phyloP scores from a whole-genome alignment of 2,329 filamentous ascomycete genomes.

The Colletotrichum scovillei region DNA sequence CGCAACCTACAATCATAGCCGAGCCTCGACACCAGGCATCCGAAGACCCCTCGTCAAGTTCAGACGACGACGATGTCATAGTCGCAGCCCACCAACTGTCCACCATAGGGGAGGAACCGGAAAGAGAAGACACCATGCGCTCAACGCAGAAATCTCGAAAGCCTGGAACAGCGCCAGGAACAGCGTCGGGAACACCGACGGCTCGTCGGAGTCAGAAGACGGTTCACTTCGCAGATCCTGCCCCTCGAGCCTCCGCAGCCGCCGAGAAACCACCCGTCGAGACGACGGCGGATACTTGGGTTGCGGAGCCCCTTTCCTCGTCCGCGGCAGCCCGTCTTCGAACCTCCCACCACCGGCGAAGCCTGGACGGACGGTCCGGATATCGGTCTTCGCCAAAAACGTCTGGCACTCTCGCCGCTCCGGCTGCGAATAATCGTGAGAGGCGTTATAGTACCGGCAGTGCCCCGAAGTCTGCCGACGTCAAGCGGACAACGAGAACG shows the following conservation, averaged over 20 bases:
- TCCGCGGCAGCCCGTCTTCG: conserved; percentile 4
- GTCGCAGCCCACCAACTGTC: background rate
- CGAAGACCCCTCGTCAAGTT: background rate
- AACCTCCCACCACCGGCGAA: conserved; percentile 13
- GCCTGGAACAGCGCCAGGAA: conserved; percentile 1
- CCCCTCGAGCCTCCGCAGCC: background rate
- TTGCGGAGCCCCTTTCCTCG: background rate
- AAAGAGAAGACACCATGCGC: background rate
- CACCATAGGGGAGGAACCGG: conserved; percentile 15
- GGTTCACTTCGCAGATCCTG: conserved; percentile 31
- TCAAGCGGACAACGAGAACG: conserved; percentile 18
- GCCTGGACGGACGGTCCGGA: conserved; percentile 5
- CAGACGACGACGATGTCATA: background rate
- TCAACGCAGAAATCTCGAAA: background rate
- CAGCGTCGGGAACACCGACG: conserved; percentile 15
- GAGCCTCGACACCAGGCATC: background rate
- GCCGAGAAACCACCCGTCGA: background rate
- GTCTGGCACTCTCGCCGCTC: conserved; percentile 1
- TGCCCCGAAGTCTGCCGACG: conserved; percentile 15
- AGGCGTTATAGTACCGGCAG: conserved; percentile 19
- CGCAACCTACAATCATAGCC: background rate
- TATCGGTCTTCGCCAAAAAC: conserved; percentile 10
- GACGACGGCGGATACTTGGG: background rate
- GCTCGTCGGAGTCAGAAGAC: conserved; percentile 33
- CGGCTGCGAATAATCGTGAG: conserved; percentile 1